Evolutionary conservation across 305 asterid genomes (phyloP), one percentile per base, ranked within the genome.

Genomic region (Solanum hybrid): DNA sequence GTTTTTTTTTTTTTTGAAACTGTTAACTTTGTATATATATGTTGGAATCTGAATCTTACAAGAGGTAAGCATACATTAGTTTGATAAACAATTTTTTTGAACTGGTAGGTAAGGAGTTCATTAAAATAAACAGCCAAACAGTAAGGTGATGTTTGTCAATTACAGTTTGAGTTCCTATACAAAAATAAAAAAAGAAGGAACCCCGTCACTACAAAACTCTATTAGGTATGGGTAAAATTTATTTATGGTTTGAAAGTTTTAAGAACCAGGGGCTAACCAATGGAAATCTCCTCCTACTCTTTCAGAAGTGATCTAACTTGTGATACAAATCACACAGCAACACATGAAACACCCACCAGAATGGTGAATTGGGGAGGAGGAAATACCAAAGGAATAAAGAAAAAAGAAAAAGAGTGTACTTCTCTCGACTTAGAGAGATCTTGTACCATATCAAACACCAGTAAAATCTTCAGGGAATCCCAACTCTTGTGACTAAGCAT

Each of bases 381-480:
- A 84, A 66, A 56, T 31, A 31, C 82, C 34, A 86, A 90, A 89
- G 86, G 78, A 86, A 56, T 71, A 76, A 76, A 81, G 73, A 72
- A 88, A 76, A 71, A 36, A 32, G 81, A 76, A 19, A 9, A 35
- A 31, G 37, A 51, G 87, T 82, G 85, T 72, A 79, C 22, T 87
- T 56, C 88, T 87, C 85, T 79, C 45, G 24, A 87, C 22, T n/a
- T 89, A 78, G 82, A 89, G 84, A 34, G 89, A 35, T 35, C 85
- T 35, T 90, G 87, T 90, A 90, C 90, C 90, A 78, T 72, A 84
- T 78, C 64, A 89, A 81, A 89, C 90, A 91, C 90, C 92, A 42
- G 88, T 89, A 89, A 92, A 85, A 92, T 91, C 93, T 93, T 93
- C 95, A 91, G 86, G 56, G 78, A 88, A 88, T 79, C 88, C 91